Evolutionary conservation across 2,329 filamentous ascomycete species (phyloP), one percentile per base, ranked within the genome.

Genomic region (Fusarium brevicatenulatum): DNA sequence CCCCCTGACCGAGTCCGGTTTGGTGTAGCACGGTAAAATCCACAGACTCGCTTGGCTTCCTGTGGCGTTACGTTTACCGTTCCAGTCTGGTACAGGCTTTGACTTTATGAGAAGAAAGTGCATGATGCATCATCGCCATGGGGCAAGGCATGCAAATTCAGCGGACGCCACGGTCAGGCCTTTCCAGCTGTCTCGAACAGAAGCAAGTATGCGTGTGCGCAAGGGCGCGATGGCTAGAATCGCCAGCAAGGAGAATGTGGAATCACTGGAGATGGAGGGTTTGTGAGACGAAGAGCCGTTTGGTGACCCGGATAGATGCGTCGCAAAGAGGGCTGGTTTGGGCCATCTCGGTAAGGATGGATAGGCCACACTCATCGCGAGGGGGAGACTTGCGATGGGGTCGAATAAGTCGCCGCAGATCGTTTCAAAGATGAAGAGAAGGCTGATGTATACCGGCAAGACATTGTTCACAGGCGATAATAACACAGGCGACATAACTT

Each of bases 301-400:
- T 72, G 53, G 43, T 70, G 62, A 55, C 68, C 63, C 69, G 76
- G 76, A 62, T 74, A 70, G 74, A 72, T 68, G 76, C 74, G 64
- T 78, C 76, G 76, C 76, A 78, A 78, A 78, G 68, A 54, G 73
- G 74, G 74, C 76, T 78, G 66, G 43, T 77, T 78, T 78, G 50
- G 76, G 76, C 54, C 58, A 77, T 68, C 57, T 72, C 47, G 54
- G 72, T 70, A 54, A 63, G 44, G 55, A 36, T 46, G 28, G 53
- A 39, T 42, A 36, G 32, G 40, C 18, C 50, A 64, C 21, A 50
- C 16, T 61, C 23, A 44, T 49, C 34, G 55, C 44, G 21, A 56
- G 47, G 42, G 39, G 52, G 16, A 63, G 60, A 49, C 37, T 65
- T 54, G 44, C 58, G 49, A 66, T 44, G 64, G 30, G 42, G 60